Conservation (phyloP, 2,329 filamentous ascomycete species). For the Ambrosiella xylebori region DNA sequence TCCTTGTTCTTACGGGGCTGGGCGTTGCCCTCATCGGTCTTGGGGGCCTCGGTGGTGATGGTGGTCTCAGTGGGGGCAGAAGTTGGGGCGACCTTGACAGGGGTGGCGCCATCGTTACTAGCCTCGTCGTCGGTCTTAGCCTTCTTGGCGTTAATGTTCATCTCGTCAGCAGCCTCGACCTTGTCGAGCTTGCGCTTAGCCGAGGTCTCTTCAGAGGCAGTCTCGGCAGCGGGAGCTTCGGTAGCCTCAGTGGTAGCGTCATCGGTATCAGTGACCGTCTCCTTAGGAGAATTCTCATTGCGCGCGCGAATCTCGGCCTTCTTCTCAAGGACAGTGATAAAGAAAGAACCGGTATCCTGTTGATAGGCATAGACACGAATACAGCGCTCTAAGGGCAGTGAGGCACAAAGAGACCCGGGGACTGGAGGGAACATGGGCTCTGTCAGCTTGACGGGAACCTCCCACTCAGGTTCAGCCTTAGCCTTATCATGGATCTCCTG, state of each 20-base stretch:
- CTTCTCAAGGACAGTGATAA: constrained; percentile 91
- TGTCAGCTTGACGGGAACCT: constrained; percentile 48
- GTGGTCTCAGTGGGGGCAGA: constrained; percentile 12
- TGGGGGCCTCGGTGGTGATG: constrained; percentile 6
- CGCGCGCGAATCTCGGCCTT: constrained; percentile 66
- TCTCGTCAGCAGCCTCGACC: constrained; percentile 21
- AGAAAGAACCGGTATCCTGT: constrained; percentile 94
- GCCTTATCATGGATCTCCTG: constrained; percentile 58
- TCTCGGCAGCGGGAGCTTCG: constrained; percentile 16
- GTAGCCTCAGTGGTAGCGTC: constrained; percentile 13
- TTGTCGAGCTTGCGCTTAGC: constrained; percentile 22
- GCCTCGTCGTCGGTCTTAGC: constrained; percentile 13
- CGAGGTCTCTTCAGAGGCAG: constrained; percentile 17
- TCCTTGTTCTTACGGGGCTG: constrained; percentile 19
- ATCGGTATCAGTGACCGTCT: constrained; percentile 16
- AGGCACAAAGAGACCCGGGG: constrained; percentile 33
- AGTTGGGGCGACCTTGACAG: neutral
- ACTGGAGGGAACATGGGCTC: constrained; percentile 69
- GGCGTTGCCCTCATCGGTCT: neutral
- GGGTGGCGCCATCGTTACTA: constrained; percentile 13
- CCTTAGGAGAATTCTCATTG: constrained; percentile 42
- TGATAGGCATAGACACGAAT: constrained; percentile 89
- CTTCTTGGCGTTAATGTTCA: constrained; percentile 23
- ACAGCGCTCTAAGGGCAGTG: constrained; percentile 71
- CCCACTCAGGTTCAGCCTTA: constrained; percentile 36